These are phyloP conservation scores for Orbilia ellipsospora DNA, from an alignment of 2,329 filamentous ascomycete genomes.

Conservation along the genomic window DNA sequence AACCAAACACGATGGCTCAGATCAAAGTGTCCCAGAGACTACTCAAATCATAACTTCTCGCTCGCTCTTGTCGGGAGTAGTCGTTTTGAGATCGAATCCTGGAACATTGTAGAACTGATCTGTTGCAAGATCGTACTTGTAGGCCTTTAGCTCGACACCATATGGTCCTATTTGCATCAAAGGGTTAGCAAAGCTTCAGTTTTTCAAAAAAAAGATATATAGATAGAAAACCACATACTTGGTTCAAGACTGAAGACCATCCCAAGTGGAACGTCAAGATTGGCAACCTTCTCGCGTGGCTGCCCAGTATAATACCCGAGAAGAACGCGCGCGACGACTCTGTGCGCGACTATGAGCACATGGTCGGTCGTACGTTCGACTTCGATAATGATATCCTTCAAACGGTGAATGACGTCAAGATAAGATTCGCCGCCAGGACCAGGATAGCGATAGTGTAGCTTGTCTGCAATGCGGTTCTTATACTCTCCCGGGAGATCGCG, in stretches of 20 bases:
- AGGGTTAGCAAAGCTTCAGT: slow-evolving; percentile 28
- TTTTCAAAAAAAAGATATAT: background rate
- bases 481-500: slow-evolving; percentile 84
- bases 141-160: slow-evolving; percentile 95
- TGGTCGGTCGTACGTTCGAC: slow-evolving; percentile 97
- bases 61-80: slow-evolving; percentile 46
- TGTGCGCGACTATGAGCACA: slow-evolving; percentile 89
- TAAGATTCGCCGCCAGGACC: slow-evolving; percentile 96
- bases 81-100: slow-evolving; percentile 66
- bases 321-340: slow-evolving; percentile 88
- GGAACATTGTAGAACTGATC: slow-evolving; percentile 87
- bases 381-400: slow-evolving; percentile 95
- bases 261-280: slow-evolving; percentile 91
- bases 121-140: slow-evolving; percentile 81
- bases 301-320: slow-evolving; percentile 97
- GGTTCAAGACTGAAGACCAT: slow-evolving; percentile 96
- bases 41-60: slow-evolving; percentile 39
- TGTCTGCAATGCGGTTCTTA: slow-evolving; percentile 80
- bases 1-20: background rate
- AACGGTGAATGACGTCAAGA: slow-evolving; percentile 93
- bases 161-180: slow-evolving; percentile 76
- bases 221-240: slow-evolving; percentile 59
- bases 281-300: slow-evolving; percentile 88
- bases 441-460: slow-evolving; percentile 95
- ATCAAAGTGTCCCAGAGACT: too few species aligned